Conservation (phyloP, 495 filamentous ascomycete genomes). For the Terfezia boudieri region DNA sequence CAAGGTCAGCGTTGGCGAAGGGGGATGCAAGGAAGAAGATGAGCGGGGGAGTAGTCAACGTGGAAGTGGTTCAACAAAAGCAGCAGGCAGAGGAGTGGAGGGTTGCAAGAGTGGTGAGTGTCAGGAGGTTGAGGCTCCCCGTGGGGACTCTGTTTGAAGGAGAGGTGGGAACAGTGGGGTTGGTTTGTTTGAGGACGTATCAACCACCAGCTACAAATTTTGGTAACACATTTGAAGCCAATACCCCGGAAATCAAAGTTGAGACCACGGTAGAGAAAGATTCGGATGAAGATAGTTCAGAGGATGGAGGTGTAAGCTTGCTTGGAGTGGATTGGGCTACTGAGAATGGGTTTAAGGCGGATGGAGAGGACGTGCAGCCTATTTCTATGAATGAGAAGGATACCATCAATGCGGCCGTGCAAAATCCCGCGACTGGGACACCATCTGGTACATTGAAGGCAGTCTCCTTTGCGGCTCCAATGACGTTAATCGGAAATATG, state of each 20-base stretch:
- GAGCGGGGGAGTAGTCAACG: too few species aligned
- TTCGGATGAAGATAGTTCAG: constrained; percentile 6
- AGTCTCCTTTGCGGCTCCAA: constrained; percentile 16
- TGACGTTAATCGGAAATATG: constrained; percentile 1
- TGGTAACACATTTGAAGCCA: background rate
- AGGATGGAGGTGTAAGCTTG: background rate
- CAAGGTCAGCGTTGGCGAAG: background rate
- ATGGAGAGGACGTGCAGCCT: background rate
- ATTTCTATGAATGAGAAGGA: too few species aligned
- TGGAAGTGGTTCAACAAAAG: too few species aligned
- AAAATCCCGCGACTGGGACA: background rate
- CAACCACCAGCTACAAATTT: constrained; percentile 15
- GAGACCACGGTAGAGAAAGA: constrained; percentile 6
- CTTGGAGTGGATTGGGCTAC: background rate
- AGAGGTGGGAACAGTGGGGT: constrained; percentile 76
- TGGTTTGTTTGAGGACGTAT: constrained; percentile 23
- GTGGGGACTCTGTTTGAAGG: constrained; percentile 53
- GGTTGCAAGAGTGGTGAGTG: constrained; percentile 38
- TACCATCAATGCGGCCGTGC: background rate
- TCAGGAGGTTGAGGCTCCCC: constrained; percentile 69
- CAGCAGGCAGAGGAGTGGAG: constrained; percentile 9
- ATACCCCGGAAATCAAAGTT: background rate
- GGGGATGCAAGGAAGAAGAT: background rate
- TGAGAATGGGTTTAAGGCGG: background rate
- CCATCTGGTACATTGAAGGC: constrained; percentile 6